Base-by-base conservation (phyloP, 2,329 filamentous ascomycete species). In the Apiospora phragmitis region DNA sequence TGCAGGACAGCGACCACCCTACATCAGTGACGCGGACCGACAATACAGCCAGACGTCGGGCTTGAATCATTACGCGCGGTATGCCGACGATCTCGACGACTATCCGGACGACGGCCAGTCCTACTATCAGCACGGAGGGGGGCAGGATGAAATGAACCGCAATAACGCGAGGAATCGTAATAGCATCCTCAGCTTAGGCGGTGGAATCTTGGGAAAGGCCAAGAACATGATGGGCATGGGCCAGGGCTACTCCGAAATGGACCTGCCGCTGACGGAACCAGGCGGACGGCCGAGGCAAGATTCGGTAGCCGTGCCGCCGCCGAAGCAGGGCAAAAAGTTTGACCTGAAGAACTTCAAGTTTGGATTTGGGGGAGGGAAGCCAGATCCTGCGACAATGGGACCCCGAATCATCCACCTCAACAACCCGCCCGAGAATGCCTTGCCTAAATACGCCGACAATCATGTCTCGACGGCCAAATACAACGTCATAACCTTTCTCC, bases 401-500 rank as follows among this genome's bases (percentile, higher is more conserved):
- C 96, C 96, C 59, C 90, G 96, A 74, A 90, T 98, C 76, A 98
- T 99, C 79, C 91, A 97, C 80, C 89, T 99, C 79, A 99, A 99
- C 87, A 98, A 99, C 79, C 92, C 95, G 4, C 94, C 95, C 2
- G 95, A 95, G 69, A 99, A 99, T 80, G 88, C 92, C 62, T 87
- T 87, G 68, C 95, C 95, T 85, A 97, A 95, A 81, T 98, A 96
- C 81, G 89, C 95, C 79, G 93, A 97, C 87, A 99, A 99, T 80
- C 94, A 98, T 81, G 93, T 99, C 73, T 98, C 95, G 55, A 99
- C 96, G 7, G 93, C 96, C 73, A 99, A 99, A 83, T 99, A 99
- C 89, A 99, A 98, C 81, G 77, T 94, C 78, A 87, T 93, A 69
- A 97, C 94, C 26, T 99, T 99, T 81, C 80, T 98, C 24, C 96